These are phyloP conservation scores for Leccinum sublutescens DNA, from an alignment of 768 basidiomycete species.

Conservation along the genomic window DNA sequence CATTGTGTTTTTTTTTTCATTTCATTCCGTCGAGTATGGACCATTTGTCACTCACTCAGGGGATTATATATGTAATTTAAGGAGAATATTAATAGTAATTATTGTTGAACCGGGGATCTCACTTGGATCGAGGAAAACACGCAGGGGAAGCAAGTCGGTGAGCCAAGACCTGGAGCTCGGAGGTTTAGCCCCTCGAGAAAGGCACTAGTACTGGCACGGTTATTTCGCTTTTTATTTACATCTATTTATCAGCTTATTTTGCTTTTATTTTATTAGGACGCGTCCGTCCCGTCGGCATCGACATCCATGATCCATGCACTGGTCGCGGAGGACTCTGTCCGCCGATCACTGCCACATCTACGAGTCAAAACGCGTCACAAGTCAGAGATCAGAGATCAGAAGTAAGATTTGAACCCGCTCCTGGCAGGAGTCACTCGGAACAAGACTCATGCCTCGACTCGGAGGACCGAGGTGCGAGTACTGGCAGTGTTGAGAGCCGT, in stretches of 20 bases:
- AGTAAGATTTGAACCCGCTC: neutral
- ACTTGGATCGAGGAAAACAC: neutral
- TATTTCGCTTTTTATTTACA: neutral
- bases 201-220: neutral
- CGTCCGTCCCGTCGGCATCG: neutral
- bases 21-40: conserved; percentile 27
- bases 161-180: neutral
- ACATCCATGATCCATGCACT: neutral
- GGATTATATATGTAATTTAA: conserved; percentile 30
- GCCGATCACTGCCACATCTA: neutral
- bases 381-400: neutral
- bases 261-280: neutral
- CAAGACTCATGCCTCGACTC: neutral
- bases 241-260: neutral
- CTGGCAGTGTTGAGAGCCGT: neutral
- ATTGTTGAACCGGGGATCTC: neutral
- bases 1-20: neutral
- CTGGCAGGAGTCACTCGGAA: neutral
- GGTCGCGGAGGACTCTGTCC: neutral
- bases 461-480: neutral
- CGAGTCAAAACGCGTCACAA: neutral
- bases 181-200: neutral
- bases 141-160: neutral
- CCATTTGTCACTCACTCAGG: conserved; percentile 23
- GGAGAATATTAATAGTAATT: neutral